Base-by-base conservation (phyloP, 2,329 filamentous ascomycete species). In the Curvularia verruculosa region DNA sequence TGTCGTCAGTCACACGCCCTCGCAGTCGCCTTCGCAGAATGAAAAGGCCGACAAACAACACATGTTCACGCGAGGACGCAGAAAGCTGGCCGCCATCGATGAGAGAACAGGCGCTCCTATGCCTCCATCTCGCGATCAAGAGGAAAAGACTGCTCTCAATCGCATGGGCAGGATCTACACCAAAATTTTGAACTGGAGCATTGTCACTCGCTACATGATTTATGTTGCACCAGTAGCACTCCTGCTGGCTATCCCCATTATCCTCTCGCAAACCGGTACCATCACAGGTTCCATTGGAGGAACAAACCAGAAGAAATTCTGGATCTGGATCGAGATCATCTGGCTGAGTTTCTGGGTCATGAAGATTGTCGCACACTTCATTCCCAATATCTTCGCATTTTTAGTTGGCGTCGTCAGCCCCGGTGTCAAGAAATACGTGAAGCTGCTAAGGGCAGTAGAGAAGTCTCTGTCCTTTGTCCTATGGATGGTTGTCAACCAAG, bases 301-400 rank as follows among this genome's bases (percentile, higher is more conserved):
- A 21, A 84, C 87, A 4, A 75, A 80, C 7, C 79, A 87, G 39
- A 78, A 83, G 51, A 86, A 83, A 80, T 85, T 89, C 75, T 89
- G 87, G 75, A 81, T 82, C 18, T 89, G 86, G 86, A 77, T 88
- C 36, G 85, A 88, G 71, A 81, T 88, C 45, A 79, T 88, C 51
- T 89, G 86, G 86, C 75, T 86, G 36, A 83, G 83, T 66, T 76
- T 89, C 58, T 89, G 86, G 86, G 79, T 79, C 13, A 84, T 83
- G 62, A 89, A 89, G 71, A 76, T 87, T 47, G 72, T 86, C 24
- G 83, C 84, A 6, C 83, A 85, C 64, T 82, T 83, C 63, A 69
- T 88, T 45, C 86, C 86, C 1, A 81, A 76, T 47, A 58, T 88
- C 31, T 88, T 88, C 70, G 83, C 87, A 61, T 82, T 85, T 53